These are phyloP conservation scores for Elongisporangium anandrum DNA, from an alignment of 352 stramenopile species.

Conservation along the genomic window DNA sequence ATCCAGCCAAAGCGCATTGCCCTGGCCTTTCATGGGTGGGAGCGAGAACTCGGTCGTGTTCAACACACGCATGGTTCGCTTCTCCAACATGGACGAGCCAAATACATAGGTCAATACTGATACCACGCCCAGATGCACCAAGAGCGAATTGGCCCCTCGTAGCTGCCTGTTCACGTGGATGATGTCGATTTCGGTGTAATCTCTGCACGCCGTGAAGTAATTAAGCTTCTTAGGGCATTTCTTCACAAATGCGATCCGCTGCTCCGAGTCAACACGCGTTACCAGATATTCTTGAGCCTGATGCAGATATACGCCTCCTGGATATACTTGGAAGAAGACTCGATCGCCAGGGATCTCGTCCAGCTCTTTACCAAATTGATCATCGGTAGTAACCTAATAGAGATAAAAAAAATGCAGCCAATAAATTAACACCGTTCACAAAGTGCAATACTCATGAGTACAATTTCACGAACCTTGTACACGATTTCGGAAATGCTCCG, in stretches of 20 bases:
- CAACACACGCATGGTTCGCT: conserved; percentile 68
- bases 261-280: conserved; percentile 69
- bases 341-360: conserved; percentile 83
- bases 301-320: conserved; percentile 89
- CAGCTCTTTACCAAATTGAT: conserved; percentile 49
- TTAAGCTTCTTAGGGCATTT: conserved; percentile 56
- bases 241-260: conserved; percentile 63
- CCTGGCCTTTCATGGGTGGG: conserved; percentile 95
- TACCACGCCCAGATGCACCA: conserved; percentile 64
- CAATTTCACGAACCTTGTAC: conserved; percentile 28
- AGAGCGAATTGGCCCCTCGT: conserved; percentile 10
- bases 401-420: background rate
- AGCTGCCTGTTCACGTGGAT: conserved; percentile 45
- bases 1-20: conserved; percentile 95
- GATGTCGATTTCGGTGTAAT: conserved; percentile 87
- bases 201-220: conserved; percentile 87
- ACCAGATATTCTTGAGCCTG: conserved; percentile 90
- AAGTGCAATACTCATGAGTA: too few relatives aligned
- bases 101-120: conserved; percentile 79
- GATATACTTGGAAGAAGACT: conserved; percentile 92
- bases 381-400: conserved; percentile 53
- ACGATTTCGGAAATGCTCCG: conserved; percentile 62
- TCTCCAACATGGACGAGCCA: conserved; percentile 84
- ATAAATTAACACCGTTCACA: background rate
- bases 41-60: conserved; percentile 90